These are phyloP conservation scores for Barnettozyma siamensis DNA, from an alignment of 805 yeast species.

Conservation along the genomic window DNA sequence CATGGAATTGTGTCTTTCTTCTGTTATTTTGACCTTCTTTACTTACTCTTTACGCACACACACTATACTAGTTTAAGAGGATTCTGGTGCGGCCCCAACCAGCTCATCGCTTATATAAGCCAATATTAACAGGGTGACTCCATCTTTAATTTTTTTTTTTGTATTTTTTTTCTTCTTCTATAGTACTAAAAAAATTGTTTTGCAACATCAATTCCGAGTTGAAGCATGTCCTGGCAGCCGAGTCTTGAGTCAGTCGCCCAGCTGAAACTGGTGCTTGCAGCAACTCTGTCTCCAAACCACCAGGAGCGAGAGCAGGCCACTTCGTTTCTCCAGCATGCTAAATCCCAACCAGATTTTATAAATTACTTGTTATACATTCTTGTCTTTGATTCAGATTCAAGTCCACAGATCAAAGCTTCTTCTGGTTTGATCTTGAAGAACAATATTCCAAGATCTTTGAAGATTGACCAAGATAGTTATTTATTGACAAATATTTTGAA, in stretches of 20 bases:
- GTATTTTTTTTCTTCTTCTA: not conserved
- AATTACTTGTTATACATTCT: conserved; percentile 73
- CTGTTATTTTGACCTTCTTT: too few relatives aligned
- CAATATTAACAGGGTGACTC: not conserved
- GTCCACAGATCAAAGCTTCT: conserved; percentile 68
- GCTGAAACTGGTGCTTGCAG: conserved; percentile 57
- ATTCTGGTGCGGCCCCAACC: not conserved
- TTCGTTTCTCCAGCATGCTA: conserved; percentile 65
- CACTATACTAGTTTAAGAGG: too few relatives aligned
- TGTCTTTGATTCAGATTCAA: conserved; percentile 42
- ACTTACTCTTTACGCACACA: too few relatives aligned
- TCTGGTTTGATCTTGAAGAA: conserved; percentile 87
- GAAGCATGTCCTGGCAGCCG: conserved; percentile 61
- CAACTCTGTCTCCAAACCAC: conserved; percentile 61
- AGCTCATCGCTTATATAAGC: conserved; percentile 5
- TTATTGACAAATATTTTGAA: conserved; percentile 32
- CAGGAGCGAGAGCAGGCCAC: conserved; percentile 60
- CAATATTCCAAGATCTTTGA: conserved; percentile 42
- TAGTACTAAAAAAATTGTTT: too few relatives aligned
- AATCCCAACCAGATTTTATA: conserved; percentile 67
- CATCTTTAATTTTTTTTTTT: not conserved
- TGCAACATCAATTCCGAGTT: too few relatives aligned
- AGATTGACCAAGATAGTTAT: conserved; percentile 28
- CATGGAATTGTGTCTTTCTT: too few relatives aligned
- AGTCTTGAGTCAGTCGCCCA: conserved; percentile 56